Percentiles rank a stretch among this genome's conserved stretches.
Conservation (phyloP, 371 early-diverging fungal species). For the Nematocida parisii region DNA sequence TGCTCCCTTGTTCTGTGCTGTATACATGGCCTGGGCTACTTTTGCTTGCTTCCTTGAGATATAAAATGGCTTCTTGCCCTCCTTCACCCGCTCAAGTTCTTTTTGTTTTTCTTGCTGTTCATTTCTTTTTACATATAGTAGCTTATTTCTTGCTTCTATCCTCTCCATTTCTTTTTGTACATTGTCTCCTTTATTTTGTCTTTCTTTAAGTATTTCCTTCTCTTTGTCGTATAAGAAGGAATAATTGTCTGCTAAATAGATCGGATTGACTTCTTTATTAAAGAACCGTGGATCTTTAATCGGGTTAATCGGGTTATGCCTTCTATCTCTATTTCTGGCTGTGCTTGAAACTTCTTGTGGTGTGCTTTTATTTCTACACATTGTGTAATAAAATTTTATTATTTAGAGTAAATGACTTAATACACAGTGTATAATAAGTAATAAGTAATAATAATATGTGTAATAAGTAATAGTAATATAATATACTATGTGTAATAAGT, state of each 20-base stretch:
- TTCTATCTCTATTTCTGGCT: slow-evolving; percentile 5
- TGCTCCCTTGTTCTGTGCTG: slow-evolving; percentile 46
- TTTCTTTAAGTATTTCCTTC: slow-evolving; percentile 7
- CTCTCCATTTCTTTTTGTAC: slow-evolving; percentile 17
- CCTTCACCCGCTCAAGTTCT: slow-evolving; percentile 37
- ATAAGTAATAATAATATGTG: background rate
- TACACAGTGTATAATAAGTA: background rate
- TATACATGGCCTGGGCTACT: slow-evolving; percentile 21
- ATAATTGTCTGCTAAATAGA: slow-evolving; percentile 17
- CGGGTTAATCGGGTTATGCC: background rate
- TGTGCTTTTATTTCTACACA: background rate
- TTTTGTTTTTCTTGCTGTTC: slow-evolving; percentile 28
- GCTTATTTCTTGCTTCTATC: slow-evolving; percentile 29
- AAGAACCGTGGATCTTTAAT: slow-evolving; percentile 45
- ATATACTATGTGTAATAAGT: background rate
- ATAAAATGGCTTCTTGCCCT: slow-evolving; percentile 52
- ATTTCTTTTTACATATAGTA: slow-evolving; percentile 12
- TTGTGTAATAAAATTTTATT: slow-evolving; percentile 6
- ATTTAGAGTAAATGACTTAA: no score
- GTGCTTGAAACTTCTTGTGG: slow-evolving; percentile 45
- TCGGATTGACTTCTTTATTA: background rate
- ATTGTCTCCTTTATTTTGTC: slow-evolving; percentile 16
- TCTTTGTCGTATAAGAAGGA: slow-evolving; percentile 43
- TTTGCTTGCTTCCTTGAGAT: slow-evolving; percentile 26
- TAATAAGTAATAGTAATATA: background rate